Base-by-base conservation (phyloP, 768 basidiomycete species). In the Boletales sp. region DNA sequence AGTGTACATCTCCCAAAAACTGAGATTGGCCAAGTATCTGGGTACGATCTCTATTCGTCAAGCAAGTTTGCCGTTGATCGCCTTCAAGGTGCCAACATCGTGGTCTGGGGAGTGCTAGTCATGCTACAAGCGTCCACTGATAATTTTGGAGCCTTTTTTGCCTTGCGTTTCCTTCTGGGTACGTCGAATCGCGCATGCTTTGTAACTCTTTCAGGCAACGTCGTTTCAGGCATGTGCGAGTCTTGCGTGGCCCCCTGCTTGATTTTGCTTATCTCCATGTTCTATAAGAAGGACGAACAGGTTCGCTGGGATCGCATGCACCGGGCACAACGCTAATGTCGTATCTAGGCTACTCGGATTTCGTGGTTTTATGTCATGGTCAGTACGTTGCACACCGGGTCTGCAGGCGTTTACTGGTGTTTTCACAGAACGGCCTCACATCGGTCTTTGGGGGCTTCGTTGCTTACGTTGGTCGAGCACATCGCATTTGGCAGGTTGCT, bases 331-430 rank as follows among this genome's bases (percentile, higher is more conserved):
- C 24, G 43, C 52, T 64, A 17, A 61, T 10, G 19, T 27, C 4
- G 4, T 19, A 17, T 35, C 18, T 47, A 82, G 77, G 81, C 79
- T 0, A 73, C 69, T 15, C 74, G 83, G 8, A 79, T 85, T 15
- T 77, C 80, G 5, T 83, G 78, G 74, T 85, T 85, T 64, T 86
- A 85, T 63, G 73, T 82, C 29, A 82, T 84, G 81, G 83, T 80
- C 58, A 19, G 62, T 34, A 45, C 29, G 12, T 27, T 41, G 40
- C 35, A 27, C 35, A 13, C 15, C 24, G 13, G 14, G n/a, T 29
- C 10, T 37, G 7, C 15, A 52, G 38, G 32, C 9, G 12, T 27
- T 38, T 11, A 32, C 29, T 9, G 9, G 3, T 27, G n/a, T n/a
- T 49, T 32, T 6, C 38, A 40, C 53, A 83, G 81, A 84, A 82